Conservation (phyloP, 495 filamentous ascomycete species). For the Penicillium coffeae region DNA sequence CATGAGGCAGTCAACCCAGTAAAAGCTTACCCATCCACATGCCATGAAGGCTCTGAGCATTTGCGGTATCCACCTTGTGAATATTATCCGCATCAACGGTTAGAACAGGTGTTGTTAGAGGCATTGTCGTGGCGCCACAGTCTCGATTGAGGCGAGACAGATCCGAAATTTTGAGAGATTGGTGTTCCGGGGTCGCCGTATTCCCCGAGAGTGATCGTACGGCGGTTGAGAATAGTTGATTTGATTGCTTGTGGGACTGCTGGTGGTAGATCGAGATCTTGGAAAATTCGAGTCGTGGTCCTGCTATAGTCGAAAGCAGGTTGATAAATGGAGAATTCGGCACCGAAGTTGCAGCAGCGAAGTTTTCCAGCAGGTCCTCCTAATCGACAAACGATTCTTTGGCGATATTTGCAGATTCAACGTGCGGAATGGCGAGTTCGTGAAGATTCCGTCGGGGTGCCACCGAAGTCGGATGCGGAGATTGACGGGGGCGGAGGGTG, state of each 20-base stretch:
- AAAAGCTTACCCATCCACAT: slow-evolving; percentile 90
- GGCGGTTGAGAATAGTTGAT: slow-evolving; percentile 35
- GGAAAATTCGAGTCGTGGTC: slow-evolving; percentile 16
- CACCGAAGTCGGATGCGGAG: slow-evolving; percentile 20
- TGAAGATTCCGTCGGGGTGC: slow-evolving; percentile 19
- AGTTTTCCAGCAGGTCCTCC: background rate
- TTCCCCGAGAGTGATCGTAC: slow-evolving; percentile 51
- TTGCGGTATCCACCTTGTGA: slow-evolving; percentile 88
- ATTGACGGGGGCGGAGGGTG: slow-evolving; percentile 2
- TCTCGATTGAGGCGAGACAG: slow-evolving; percentile 2
- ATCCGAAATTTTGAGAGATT: slow-evolving; percentile 6
- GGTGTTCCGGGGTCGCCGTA: slow-evolving; percentile 49
- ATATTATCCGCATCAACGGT: slow-evolving; percentile 83
- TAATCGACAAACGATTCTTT: background rate
- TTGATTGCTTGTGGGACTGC: slow-evolving; percentile 21
- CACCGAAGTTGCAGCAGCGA: slow-evolving; percentile 4
- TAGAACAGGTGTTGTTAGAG: slow-evolving; percentile 68
- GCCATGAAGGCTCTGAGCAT: slow-evolving; percentile 89
- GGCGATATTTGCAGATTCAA: background rate
- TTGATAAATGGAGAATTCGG: slow-evolving; percentile 18
- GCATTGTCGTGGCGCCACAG: slow-evolving; percentile 46
- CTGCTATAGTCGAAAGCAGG: slow-evolving; percentile 15
- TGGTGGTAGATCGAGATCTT: slow-evolving; percentile 5
- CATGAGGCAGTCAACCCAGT: background rate
- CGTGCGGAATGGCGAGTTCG: slow-evolving; percentile 6